Evolutionary conservation across 208 protist genomes (phyloP), one percentile per base, ranked within the genome.

Genomic region (Leishmania arabica): DNA sequence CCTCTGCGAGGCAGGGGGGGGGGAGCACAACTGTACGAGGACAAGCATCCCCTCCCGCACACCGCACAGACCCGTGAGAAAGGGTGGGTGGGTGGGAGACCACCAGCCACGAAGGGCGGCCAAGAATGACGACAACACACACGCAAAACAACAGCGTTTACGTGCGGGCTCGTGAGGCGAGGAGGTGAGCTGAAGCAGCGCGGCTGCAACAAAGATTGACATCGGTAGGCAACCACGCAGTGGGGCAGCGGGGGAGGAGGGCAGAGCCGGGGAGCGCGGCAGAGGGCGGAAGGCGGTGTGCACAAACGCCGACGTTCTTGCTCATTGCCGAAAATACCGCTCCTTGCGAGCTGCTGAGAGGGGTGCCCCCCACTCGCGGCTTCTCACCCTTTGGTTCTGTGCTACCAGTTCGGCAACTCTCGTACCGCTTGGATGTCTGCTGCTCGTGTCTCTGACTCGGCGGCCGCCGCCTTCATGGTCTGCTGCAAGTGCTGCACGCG

Each of bases 361-460:
- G 31, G 31, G 27, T 40, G 15, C 34, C 27, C 27, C 27, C 56
- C 62, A 62, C 24, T 9, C 24, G 56, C 56, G 27, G 56, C n/a
- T 31, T n/a, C n/a, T 34, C 31, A 13, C 62, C 27, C 31, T 40
- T 40, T 37, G 31, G 62, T 0, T 66, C 31, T 75, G 21, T 34
- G 60, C 51, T 77, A 92, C 84, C 84, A 90, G 40, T 90, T 83
- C 2, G 89, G 89, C 53, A 92, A 78, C 47, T 85, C 78, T 15
- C 79, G 86, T 64, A 92, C 89, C 11, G 84, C 82, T 69, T 84
- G 74, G 34, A 89, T 83, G 56, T 92, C 89, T 8, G 78, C 82
- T 24, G 85, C 83, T 19, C 78, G 82, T 8, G 62, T 80, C 7
- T 47, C 58, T 31, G 60, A 45, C 27, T 77, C 78, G 24, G 78